Evolutionary conservation across 2,329 filamentous ascomycete genomes (phyloP).

Genomic region (Basipetospora chlamydospora): DNA sequence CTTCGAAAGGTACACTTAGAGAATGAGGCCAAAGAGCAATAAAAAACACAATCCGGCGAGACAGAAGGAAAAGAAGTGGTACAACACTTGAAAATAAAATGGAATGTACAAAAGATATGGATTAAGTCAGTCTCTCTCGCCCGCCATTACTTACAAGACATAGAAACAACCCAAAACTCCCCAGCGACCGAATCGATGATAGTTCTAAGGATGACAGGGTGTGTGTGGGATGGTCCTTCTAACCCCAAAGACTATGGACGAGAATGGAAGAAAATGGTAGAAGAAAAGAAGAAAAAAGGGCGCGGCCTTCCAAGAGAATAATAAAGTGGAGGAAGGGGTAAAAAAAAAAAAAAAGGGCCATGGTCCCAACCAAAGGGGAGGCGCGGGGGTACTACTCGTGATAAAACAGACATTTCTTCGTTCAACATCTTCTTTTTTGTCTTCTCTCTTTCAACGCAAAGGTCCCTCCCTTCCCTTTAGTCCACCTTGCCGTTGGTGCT

Average conservation of each 20-base stretch:
- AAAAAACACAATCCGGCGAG: no score
- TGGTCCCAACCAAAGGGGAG: no score
- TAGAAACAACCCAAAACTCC: constrained; percentile 7
- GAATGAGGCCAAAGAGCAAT: no score
- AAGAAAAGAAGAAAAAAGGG: not conserved
- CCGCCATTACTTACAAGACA: not conserved
- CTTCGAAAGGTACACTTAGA: no score
- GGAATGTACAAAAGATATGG: not conserved
- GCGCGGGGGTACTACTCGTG: not conserved
- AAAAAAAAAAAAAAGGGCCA: not conserved
- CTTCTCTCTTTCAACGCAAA: no score
- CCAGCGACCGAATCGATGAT: constrained; percentile 3
- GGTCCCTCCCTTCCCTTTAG: constrained; percentile 12
- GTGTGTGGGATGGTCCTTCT: no score
- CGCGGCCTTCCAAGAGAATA: not conserved
- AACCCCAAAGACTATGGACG: no score
- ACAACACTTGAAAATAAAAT: constrained; percentile 1
- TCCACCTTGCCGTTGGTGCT: constrained; percentile 36
- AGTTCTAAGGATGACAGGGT: not conserved
- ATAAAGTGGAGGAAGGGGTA: not conserved
- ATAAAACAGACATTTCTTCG: constrained; percentile 5
- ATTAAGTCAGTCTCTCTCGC: constrained; percentile 5
- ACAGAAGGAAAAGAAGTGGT: not conserved
- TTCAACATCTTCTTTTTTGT: not conserved
- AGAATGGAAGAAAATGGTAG: no score